Evolutionary conservation across 2,329 filamentous ascomycete genomes (phyloP), one percentile per base, ranked within the genome.

Genomic region (Talaromyces sp.): DNA sequence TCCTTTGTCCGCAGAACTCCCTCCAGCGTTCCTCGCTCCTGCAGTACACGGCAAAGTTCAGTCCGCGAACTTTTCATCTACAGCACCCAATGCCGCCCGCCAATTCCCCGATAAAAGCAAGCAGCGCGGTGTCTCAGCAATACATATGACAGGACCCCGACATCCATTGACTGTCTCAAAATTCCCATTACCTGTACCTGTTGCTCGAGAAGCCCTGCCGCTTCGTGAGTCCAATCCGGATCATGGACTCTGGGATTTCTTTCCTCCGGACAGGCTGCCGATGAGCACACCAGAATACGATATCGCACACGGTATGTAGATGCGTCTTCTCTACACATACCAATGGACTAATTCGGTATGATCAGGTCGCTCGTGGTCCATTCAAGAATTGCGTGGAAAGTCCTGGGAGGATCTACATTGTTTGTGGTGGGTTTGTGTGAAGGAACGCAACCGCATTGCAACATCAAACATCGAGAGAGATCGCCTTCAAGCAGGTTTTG

Each of bases 191-290:
- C 94, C 94, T 0, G 84, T 86, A 73, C 93, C 95, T 7, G 86
- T 87, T 7, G 77, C 89, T 64, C 80, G 81, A 1, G 83, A 84
- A 67, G 84, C 87, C 4, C 68, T 78, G 22, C 73, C 78, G 65
- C 69, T 72, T 52, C 76, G 75, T n/a, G 58, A 85, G 68, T 85
- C 83, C 39, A 89, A 92, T 74, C 84, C 87, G 33, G 80, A 93
- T 69, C 95, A 99, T 79, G 94, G 93, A 35, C 88, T 99, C 11
- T 98, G 91, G 90, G 89, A 87, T 1, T 99, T 99, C 81, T 98
- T 99, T 80, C 87, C 89, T 72, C 84, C 84, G 68, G 85, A 89
- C 69, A 86, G 86, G 69, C 86, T 87, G 73, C 80, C 89, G n/a
- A 77, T 97, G 72, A 84, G 85, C 70, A 88, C 88, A 8, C 93